phyloP scores from a whole-genome alignment of 495 filamentous ascomycete species.

The Aspergillus cristatus region DNA sequence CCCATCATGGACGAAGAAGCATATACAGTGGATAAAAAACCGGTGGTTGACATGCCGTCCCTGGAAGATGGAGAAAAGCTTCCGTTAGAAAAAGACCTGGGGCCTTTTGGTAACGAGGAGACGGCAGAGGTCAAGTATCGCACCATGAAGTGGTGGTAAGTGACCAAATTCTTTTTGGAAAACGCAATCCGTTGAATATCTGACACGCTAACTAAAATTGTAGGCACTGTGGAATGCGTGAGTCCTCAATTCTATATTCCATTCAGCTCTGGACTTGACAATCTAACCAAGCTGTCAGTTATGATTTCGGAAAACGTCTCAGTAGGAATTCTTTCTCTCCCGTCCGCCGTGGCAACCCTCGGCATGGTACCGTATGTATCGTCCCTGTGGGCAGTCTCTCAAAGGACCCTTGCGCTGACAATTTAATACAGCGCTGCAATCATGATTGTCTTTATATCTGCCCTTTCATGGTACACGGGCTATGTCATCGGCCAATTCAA shows the following conservation, averaged over 20 bases:
- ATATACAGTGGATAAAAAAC: no score
- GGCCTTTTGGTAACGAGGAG: conserved; percentile 38
- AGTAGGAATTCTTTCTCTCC: no score
- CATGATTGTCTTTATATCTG: conserved; percentile 49
- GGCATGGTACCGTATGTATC: not conserved
- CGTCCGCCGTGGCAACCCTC: no score
- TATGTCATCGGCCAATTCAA: conserved; percentile 31
- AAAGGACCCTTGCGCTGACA: conserved; percentile 54
- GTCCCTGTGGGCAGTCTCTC: conserved; percentile 58
- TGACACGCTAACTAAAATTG: conserved; percentile 6
- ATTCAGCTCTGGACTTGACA: not conserved
- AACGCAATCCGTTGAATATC: not conserved
- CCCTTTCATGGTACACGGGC: conserved; percentile 49
- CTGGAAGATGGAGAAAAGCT: no score
- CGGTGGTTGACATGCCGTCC: no score
- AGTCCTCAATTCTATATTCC: no score
- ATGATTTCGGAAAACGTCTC: no score
- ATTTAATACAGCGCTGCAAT: conserved; percentile 53
- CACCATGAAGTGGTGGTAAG: conserved; percentile 39
- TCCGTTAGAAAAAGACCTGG: no score
- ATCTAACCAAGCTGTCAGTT: conserved; percentile 1
- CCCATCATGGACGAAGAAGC: no score
- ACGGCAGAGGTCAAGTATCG: conserved; percentile 32
- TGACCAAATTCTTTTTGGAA: not conserved
- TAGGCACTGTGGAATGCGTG: conserved; percentile 29